Evolutionary conservation across 2,329 filamentous ascomycete genomes (phyloP).

Genomic region (Neodidymelliopsis sp.): DNA sequence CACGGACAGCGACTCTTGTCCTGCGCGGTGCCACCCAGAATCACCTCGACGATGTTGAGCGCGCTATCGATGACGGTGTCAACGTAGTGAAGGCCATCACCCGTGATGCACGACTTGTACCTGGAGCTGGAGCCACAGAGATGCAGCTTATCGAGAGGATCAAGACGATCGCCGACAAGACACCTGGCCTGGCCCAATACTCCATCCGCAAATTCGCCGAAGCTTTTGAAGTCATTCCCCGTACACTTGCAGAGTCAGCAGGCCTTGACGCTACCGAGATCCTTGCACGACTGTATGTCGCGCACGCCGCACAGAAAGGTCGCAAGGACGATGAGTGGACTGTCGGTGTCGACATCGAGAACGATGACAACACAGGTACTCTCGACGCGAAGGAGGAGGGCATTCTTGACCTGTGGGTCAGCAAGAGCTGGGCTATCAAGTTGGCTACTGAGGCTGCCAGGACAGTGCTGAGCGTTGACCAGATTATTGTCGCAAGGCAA

Average conservation of each 20-base stretch:
- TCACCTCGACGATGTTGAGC: conserved; percentile 95
- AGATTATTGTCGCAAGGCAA: conserved; percentile 98
- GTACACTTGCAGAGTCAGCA: conserved; percentile 92
- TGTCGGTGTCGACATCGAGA: conserved; percentile 94
- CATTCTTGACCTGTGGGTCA: conserved; percentile 89
- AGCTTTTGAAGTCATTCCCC: conserved; percentile 95
- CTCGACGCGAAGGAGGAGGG: conserved; percentile 86
- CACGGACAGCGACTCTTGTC: conserved; percentile 91
- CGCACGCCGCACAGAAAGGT: conserved; percentile 71
- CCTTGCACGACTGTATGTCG: conserved; percentile 88
- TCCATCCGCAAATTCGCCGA: conserved; percentile 97
- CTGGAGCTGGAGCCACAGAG: conserved; percentile 93
- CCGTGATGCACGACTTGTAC: conserved; percentile 87
- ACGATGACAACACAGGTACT: conserved; percentile 79
- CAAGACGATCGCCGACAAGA: conserved; percentile 89
- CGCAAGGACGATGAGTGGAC: conserved; percentile 78
- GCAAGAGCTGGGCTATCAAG: conserved; percentile 97
- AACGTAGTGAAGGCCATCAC: conserved; percentile 99
- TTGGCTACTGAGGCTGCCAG: conserved; percentile 93
- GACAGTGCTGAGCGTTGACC: conserved; percentile 94
- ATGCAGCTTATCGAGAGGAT: conserved; percentile 93
- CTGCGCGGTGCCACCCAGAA: conserved; percentile 97
- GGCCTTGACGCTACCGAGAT: conserved; percentile 98
- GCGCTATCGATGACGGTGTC: conserved; percentile 96
- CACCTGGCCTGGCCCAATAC: conserved; percentile 90